Base-by-base conservation (phyloP, 2,329 filamentous ascomycete genomes). In the Pseudogymnoascus sp. region DNA sequence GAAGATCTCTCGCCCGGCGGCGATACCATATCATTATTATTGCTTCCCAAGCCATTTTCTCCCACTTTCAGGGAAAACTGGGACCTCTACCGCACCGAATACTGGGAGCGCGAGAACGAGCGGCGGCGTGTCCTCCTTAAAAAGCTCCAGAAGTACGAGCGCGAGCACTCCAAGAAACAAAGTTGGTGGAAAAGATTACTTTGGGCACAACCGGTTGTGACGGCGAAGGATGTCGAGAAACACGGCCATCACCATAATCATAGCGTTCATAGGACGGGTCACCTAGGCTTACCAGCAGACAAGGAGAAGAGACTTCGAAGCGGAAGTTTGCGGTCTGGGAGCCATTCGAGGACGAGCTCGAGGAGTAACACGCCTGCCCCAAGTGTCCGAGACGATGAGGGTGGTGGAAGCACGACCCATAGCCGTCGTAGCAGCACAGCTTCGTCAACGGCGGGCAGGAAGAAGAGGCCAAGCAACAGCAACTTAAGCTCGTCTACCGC, bases 51-150 rank as follows among this genome's bases (percentile, higher is more conserved):
- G 73, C 92, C 93, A 0, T 99, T 99, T 72, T 96, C 91, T 5
- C 89, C 95, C 0, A 91, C 91, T 56, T 99, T 99, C 72, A 84
- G 95, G 19, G 93, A 98, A 74, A 96, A 96, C 68, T 99, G 95
- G 95, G 95, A 99, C 72, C 82, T 93, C 14, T 99, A 96, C 76
- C 84, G 95, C 61, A 87, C 89, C 35, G 93, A 97, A 65, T 99
- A 97, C 76, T 99, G 95, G 95, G 93, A 97, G 70, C 88, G 88
- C 65, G 95, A 99, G 75, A 99, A 99, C 72, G 91, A 96, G 74
- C 87, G 93, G 2, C 86, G 95, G 11, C 84, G 88, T 2, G 78
- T 89, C 63, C 79, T 97, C 24, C 83, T 91, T 43, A 72, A 82
- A 46, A 89, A 89, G 72, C 78, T 96, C 60, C 84, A 86, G 66